Conservation (phyloP, 75 land plant species). For the Ceratopteris richardii region DNA sequence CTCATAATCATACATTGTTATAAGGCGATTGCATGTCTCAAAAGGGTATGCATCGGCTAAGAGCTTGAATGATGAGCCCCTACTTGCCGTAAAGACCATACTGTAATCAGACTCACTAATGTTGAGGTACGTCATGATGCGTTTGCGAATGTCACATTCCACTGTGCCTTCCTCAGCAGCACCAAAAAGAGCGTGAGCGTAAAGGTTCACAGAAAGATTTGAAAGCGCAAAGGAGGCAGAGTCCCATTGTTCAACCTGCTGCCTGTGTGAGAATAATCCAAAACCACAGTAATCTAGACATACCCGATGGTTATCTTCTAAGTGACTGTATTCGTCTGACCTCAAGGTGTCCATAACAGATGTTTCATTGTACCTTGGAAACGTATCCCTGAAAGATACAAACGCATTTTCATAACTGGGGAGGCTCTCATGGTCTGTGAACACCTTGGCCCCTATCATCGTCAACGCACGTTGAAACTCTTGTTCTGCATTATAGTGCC, state of each 20-base stretch:
- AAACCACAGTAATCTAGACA: constrained; percentile 87
- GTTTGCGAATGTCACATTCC: constrained; percentile 53
- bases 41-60: constrained; percentile 86
- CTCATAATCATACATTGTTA: constrained; percentile 76
- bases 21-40: constrained; percentile 37
- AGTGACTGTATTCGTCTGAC: constrained; percentile 46
- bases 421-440: constrained; percentile 24
- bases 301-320: constrained; percentile 22
- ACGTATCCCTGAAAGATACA: constrained; percentile 33
- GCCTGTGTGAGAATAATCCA: constrained; percentile 72
- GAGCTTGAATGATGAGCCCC: constrained; percentile 71
- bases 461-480: constrained; percentile 10
- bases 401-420: constrained; percentile 38
- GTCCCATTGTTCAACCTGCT: constrained; percentile 27
- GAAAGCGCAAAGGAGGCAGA: constrained; percentile 52
- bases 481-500: constrained; percentile 5
- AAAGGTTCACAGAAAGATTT: constrained; percentile 56
- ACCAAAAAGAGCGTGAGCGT: constrained; percentile 50
- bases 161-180: constrained; percentile 30
- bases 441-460: constrained; percentile 4
- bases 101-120: constrained; percentile 56
- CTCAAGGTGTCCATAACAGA: constrained; percentile 39
- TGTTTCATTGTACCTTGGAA: constrained; percentile 43
- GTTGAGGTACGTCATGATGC: constrained; percentile 70
- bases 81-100: constrained; percentile 85